Base-by-base conservation (phyloP, 129 eudicot species). In the Lactuca sativa region DNA sequence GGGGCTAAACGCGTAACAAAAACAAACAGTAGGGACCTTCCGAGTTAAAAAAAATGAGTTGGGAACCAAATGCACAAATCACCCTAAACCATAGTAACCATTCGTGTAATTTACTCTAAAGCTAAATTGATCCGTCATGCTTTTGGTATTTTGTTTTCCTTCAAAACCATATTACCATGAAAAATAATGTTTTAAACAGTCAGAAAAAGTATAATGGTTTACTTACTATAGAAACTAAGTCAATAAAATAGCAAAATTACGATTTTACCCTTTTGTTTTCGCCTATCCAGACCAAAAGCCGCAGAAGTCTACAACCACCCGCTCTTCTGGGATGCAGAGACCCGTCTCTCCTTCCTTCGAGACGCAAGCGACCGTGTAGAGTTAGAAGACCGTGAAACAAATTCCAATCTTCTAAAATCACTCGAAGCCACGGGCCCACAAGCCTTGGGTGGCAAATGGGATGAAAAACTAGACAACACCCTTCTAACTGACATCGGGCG, bases 361-460 rank as follows among this genome's bases (percentile, higher is more conserved):
- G 96, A 91, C 58, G 90, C 89, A 4, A 88, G 97, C 48, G 96
- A 91, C 63, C 74, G 87, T 18, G 93, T 91, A 43, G 97, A 91
- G 72, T 25, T 88, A n/a, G 93, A 91, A 80, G 93, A 91, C 41
- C 83, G 90, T 55, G 85, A 74, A 72, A 31, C 69, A 43, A 70
- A 63, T 33, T 89, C 98, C 33, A 56, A 67, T 56, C 81, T 89
- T 31, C 63, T 88, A 49, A 72, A 74, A 62, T 84, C 90, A 38
- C 56, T 92, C 73, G 95, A 92, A 83, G 78, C 71, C 65, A 65
- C 69, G 5, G 87, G 86, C 57, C 33, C 77, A 30, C 66, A 57
- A 34, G 90, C 90, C n/a, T 71, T 89, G 62, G 85, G 83, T 60
- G 91, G 96, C n/a, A 83, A 77, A 66, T 89, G 96, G 92, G 95